Conservation (phyloP, 345 rosid genomes). For the Excoecaria cochinchinensis region DNA sequence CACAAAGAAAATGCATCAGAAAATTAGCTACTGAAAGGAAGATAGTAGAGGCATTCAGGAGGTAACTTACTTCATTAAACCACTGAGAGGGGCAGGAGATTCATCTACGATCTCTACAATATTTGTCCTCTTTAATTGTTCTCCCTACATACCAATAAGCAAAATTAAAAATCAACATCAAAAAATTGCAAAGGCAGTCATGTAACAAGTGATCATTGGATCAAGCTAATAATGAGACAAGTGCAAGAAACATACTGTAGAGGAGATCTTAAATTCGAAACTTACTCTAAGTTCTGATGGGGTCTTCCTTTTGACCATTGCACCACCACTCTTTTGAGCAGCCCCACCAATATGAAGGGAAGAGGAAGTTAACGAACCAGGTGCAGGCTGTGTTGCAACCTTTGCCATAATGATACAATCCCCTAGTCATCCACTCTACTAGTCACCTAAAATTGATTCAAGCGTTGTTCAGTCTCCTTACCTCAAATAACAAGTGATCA, state of each 20-base stretch:
- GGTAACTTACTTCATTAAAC: constrained; percentile 42
- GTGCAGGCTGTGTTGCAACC: constrained; percentile 50
- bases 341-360: constrained; percentile 50
- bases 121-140: constrained; percentile 63
- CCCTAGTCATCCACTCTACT: constrained; percentile 21
- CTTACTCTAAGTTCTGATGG: constrained; percentile 83
- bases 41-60: background rate
- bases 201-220: background rate
- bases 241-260: background rate
- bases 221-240: background rate
- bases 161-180: background rate
- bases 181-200: background rate
- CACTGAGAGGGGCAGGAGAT: constrained; percentile 42
- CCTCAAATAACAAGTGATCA: background rate
- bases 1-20: constrained; percentile 16
- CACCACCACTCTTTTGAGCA: constrained; percentile 31
- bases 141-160: constrained; percentile 51
- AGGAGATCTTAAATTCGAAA: constrained; percentile 14
- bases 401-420: constrained; percentile 47
- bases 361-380: constrained; percentile 42
- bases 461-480: background rate
- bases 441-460: constrained; percentile 9
- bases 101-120: constrained; percentile 51
- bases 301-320: constrained; percentile 65
- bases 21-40: background rate